Conservation (phyloP, 2,329 filamentous ascomycete species). For the Alternaria tenuissima region DNA sequence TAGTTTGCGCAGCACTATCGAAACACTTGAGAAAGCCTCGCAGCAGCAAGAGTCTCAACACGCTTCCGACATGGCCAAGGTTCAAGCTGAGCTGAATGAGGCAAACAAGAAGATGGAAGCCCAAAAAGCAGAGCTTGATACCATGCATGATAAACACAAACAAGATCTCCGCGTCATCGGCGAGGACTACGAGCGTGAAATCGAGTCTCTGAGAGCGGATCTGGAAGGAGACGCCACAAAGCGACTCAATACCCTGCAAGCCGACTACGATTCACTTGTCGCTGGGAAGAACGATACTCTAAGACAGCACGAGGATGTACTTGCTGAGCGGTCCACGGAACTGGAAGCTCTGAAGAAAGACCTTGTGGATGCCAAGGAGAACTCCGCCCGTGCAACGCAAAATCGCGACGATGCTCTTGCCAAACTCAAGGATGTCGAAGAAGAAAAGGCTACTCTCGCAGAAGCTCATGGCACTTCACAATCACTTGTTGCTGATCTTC, state of each 20-base stretch:
- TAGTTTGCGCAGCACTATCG: slow-evolving; percentile 42
- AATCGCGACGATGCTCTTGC: slow-evolving; percentile 32
- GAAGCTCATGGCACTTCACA: slow-evolving; percentile 35
- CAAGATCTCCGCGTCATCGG: slow-evolving; percentile 42
- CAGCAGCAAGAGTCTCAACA: slow-evolving; percentile 40
- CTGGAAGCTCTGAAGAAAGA: slow-evolving; percentile 33
- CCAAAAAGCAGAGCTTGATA: slow-evolving; percentile 41
- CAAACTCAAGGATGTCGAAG: slow-evolving; percentile 33
- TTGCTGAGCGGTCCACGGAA: slow-evolving; percentile 30
- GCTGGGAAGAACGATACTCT: slow-evolving; percentile 37
- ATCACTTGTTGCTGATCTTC: slow-evolving; percentile 31
- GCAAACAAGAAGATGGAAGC: slow-evolving; percentile 35
- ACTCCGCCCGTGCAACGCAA: slow-evolving; percentile 34
- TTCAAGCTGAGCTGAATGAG: slow-evolving; percentile 38
- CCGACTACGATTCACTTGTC: slow-evolving; percentile 42
- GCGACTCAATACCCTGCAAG: slow-evolving; percentile 41
- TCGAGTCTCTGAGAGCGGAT: slow-evolving; percentile 47
- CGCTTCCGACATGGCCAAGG: slow-evolving; percentile 30
- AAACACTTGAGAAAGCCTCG: slow-evolving; percentile 42
- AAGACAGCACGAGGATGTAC: slow-evolving; percentile 34
- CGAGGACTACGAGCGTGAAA: slow-evolving; percentile 46
- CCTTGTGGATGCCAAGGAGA: slow-evolving; percentile 28
- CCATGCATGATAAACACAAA: slow-evolving; percentile 35
- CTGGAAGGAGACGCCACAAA: slow-evolving; percentile 49
- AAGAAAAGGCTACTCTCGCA: slow-evolving; percentile 33